Evolutionary conservation across 1,139 yeast genomes (phyloP).

Genomic region (Waltiozyma solani): DNA sequence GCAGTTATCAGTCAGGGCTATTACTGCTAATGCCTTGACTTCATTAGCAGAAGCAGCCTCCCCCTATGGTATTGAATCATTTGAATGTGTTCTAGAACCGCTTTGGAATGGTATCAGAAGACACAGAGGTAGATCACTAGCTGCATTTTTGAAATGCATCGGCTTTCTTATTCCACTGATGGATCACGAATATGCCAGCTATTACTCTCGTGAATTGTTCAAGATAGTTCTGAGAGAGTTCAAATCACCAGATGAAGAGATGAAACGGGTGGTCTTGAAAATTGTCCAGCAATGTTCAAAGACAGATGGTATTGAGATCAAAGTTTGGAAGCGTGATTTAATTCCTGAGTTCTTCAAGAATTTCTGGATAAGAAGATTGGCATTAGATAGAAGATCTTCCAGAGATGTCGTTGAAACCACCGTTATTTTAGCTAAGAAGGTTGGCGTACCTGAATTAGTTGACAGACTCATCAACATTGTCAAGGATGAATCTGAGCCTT

Average conservation of each 20-base stretch:
- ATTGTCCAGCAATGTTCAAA: constrained; percentile 49
- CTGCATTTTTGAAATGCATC: constrained; percentile 68
- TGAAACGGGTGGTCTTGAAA: constrained; percentile 63
- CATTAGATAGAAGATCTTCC: constrained; percentile 44
- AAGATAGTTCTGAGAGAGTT: constrained; percentile 62
- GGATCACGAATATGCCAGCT: constrained; percentile 75
- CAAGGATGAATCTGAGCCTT: constrained; percentile 77
- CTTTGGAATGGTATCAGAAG: constrained; percentile 71
- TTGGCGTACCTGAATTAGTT: constrained; percentile 56
- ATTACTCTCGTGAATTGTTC: constrained; percentile 69
- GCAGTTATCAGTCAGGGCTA: constrained; percentile 52
- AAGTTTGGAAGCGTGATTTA: constrained; percentile 38
- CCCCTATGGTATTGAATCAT: constrained; percentile 89
- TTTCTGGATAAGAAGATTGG: constrained; percentile 74
- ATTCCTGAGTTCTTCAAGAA: constrained; percentile 54
- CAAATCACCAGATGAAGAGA: constrained; percentile 78
- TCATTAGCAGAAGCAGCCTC: constrained; percentile 77
- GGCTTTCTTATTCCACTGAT: constrained; percentile 80
- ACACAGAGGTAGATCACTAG: constrained; percentile 71
- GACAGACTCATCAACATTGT: constrained; percentile 47
- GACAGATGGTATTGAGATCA: constrained; percentile 40
- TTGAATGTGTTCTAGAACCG: constrained; percentile 60
- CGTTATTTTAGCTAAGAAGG: constrained; percentile 50
- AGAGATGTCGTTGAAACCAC: constrained; percentile 70
- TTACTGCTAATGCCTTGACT: constrained; percentile 64